phyloP scores from a whole-genome alignment of 2,329 filamentous ascomycete species.

The Fusarium subglutinans region DNA sequence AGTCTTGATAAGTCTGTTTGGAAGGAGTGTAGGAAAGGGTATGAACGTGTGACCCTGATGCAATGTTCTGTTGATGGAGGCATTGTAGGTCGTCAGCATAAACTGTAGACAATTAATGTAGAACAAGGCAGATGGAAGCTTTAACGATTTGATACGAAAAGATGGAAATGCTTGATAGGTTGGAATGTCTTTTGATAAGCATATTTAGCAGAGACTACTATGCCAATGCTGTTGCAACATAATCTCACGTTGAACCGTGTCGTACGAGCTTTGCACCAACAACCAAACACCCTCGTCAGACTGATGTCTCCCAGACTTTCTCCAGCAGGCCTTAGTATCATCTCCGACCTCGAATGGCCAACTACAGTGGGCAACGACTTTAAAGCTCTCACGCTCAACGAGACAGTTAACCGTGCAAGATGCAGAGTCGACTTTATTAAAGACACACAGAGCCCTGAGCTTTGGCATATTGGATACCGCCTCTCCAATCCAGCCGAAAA shows the following conservation, averaged over 20 bases:
- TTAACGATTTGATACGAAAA: too few species aligned
- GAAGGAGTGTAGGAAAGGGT: too few species aligned
- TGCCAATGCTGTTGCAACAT: not conserved
- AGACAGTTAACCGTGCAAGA: not conserved
- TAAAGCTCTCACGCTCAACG: not conserved
- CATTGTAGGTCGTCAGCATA: too few species aligned
- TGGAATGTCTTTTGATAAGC: too few species aligned
- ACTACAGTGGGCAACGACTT: not conserved
- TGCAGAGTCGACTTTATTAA: not conserved
- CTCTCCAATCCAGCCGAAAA: not conserved
- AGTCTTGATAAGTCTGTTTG: too few species aligned
- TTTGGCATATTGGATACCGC: not conserved
- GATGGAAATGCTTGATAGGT: too few species aligned
- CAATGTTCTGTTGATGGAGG: too few species aligned
- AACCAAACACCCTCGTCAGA: not conserved
- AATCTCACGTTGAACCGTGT: not conserved
- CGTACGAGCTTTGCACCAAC: not conserved
- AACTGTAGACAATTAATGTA: too few species aligned
- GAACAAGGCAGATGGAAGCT: too few species aligned
- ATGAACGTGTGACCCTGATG: too few species aligned
- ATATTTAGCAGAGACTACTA: not conserved
- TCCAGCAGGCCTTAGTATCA: not conserved
- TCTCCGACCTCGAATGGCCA: not conserved
- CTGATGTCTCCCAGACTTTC: not conserved
- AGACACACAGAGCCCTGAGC: not conserved